phyloP scores from a whole-genome alignment of 2,329 filamentous ascomycete genomes.

The Colletotrichum caudatum region DNA sequence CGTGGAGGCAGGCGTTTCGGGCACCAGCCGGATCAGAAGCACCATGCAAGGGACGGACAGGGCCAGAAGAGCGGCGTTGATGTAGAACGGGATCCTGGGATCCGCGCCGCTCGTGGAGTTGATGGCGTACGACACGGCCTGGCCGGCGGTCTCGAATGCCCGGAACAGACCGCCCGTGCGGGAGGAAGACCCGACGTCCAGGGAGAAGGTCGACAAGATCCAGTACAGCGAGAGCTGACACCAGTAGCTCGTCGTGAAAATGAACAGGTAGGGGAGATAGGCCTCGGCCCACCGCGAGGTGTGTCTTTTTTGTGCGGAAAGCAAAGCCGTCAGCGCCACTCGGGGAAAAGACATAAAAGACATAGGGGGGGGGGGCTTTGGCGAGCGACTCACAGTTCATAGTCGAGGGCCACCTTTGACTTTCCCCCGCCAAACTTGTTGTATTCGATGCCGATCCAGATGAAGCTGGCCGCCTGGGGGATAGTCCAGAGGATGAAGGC shows the following conservation, averaged over 20 bases:
- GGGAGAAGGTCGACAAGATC: slow-evolving; percentile 53
- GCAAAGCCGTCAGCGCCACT: background rate
- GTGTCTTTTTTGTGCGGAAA: background rate
- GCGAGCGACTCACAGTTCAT: background rate
- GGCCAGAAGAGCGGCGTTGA: slow-evolving; percentile 19
- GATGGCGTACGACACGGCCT: slow-evolving; percentile 48
- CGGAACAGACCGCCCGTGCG: slow-evolving; percentile 48
- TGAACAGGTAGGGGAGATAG: slow-evolving; percentile 30
- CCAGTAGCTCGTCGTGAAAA: slow-evolving; percentile 30
- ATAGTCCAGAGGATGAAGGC: slow-evolving; percentile 20
- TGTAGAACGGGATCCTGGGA: slow-evolving; percentile 8
- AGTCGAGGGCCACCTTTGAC: slow-evolving; percentile 12
- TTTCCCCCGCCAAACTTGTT: slow-evolving; percentile 22
- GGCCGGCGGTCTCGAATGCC: slow-evolving; percentile 48
- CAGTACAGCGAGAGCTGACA: slow-evolving; percentile 49
- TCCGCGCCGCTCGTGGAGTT: slow-evolving; percentile 44
- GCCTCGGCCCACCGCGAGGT: slow-evolving; percentile 31
- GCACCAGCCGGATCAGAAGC: slow-evolving; percentile 26
- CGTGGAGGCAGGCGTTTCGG: slow-evolving; percentile 21
- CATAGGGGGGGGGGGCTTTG: too few relatives aligned
- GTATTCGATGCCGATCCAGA: slow-evolving; percentile 37
- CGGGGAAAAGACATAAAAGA: too few relatives aligned
- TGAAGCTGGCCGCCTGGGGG: slow-evolving; percentile 25
- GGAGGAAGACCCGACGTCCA: slow-evolving; percentile 49
- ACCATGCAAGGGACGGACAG: slow-evolving; percentile 27